Conservation (phyloP, 768 basidiomycete species). For the Asterophora parasitica region DNA sequence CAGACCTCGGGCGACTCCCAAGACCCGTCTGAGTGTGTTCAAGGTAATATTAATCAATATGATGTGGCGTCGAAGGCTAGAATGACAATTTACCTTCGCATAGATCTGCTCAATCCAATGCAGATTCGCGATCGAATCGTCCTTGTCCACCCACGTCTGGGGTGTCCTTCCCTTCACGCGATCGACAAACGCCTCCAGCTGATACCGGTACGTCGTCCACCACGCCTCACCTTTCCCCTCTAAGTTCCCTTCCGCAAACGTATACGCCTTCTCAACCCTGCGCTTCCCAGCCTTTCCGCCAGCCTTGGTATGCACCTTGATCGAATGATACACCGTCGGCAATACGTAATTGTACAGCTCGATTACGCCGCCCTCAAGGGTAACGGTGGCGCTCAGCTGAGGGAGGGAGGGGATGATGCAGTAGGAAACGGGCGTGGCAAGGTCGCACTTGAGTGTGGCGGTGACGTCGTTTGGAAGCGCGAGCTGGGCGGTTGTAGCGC, state of each 20-base stretch:
- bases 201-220: constrained; percentile 56
- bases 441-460: constrained; percentile 32
- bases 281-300: constrained; percentile 19
- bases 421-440: constrained; percentile 23
- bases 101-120: constrained; percentile 56
- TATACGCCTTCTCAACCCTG: constrained; percentile 41
- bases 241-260: constrained; percentile 35
- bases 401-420: constrained; percentile 36
- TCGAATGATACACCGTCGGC: constrained; percentile 46
- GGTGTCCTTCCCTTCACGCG: constrained; percentile 47
- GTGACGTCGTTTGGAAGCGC: constrained; percentile 28
- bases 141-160: constrained; percentile 47
- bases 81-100: constrained; percentile 30
- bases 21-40: constrained; percentile 17
- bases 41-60: neutral
- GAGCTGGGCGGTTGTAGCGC: constrained; percentile 25
- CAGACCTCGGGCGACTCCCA: constrained; percentile 23
- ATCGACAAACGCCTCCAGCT: constrained; percentile 63
- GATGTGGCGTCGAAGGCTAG: neutral
- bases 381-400: constrained; percentile 28
- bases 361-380: constrained; percentile 42
- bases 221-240: constrained; percentile 45
- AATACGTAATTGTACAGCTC: constrained; percentile 36
- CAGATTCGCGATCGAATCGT: constrained; percentile 55
- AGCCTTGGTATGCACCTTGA: constrained; percentile 34